Evolutionary conservation across 1,139 yeast species (phyloP), one percentile per base, ranked within the genome.

Genomic region (Scheffersomyces cryptocercus): DNA sequence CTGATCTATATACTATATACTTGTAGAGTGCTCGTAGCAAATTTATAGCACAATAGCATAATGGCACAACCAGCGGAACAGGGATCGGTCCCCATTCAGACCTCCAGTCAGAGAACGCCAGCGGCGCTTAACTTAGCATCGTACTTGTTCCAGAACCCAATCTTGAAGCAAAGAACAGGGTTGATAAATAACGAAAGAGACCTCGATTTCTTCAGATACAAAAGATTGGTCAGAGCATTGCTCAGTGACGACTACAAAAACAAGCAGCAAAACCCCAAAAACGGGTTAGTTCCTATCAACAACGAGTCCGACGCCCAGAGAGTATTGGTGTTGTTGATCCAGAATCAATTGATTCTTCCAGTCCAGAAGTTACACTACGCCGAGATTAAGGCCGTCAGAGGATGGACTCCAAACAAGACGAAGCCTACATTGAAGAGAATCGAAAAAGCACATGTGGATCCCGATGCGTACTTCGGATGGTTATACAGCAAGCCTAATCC

Each of bases 391-490:
- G 76, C 77, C 39, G 60, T 79, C 47, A 80, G 82, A 56, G 74
- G 75, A 28, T 74, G 79, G 79, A 69, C 63, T 45, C 93, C 97
- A 32, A 85, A 82, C 59, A 84, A 79, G 56, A 85, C 84, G 11
- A 79, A 80, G 46, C 98, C 99, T 6, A 83, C 87, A 14, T 70
- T 91, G 50, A 75, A 79, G 47, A 74, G 85, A 37, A 65, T 78
- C 10, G 81, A 79, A 30, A 84, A 84, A 59, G 97, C 96, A 30
- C 79, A 79, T 15, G 70, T 90, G 53, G 72, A 68, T 7, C 85
- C 88, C n/a, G 87, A 91, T 61, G 84, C 83, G 54, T 91, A 93
- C 67, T 88, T 79, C 59, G 83, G 85, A 38, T 93, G 99, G 99
- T 75, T 82, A 46, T 90, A 84, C 67, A 81, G 79, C 49, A 89